These are phyloP conservation scores for Talaromyces adpressus DNA, from an alignment of 495 filamentous ascomycete species.

Conservation along the genomic window DNA sequence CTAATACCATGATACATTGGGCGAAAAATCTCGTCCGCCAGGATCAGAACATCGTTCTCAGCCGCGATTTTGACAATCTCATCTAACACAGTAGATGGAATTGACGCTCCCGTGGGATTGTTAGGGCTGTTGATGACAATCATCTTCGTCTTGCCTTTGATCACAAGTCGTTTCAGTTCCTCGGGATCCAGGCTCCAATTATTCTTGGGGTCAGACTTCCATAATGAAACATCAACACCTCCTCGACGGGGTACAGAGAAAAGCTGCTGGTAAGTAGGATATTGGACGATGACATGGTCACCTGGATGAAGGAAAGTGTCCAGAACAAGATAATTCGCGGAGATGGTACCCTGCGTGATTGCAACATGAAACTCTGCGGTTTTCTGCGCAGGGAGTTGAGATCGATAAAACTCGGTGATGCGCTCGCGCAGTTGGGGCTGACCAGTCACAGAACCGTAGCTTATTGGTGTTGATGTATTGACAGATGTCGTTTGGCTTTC, in stretches of 20 bases:
- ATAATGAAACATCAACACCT: conserved; percentile 61
- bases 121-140: conserved; percentile 51
- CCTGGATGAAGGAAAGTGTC: conserved; percentile 60
- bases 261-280: conserved; percentile 71
- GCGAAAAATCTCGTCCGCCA: conserved; percentile 69
- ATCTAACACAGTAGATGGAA: conserved; percentile 44
- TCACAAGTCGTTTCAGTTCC: conserved; percentile 50
- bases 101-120: conserved; percentile 65
- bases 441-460: neutral
- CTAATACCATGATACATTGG: conserved; percentile 61
- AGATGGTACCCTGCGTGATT: conserved; percentile 62
- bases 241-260: conserved; percentile 58
- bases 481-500: neutral
- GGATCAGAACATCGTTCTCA: conserved; percentile 46
- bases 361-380: neutral
- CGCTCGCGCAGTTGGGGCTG: neutral
- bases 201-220: conserved; percentile 52
- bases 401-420: neutral
- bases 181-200: conserved; percentile 52
- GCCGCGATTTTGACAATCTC: conserved; percentile 49
- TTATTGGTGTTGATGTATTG: neutral
- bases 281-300: conserved; percentile 69
- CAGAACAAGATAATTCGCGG: conserved; percentile 60
- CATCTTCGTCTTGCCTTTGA: conserved; percentile 13
- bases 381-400: neutral